Evolutionary conservation across 495 filamentous ascomycete genomes (phyloP).

Genomic region (Glarea lozoyensis): DNA sequence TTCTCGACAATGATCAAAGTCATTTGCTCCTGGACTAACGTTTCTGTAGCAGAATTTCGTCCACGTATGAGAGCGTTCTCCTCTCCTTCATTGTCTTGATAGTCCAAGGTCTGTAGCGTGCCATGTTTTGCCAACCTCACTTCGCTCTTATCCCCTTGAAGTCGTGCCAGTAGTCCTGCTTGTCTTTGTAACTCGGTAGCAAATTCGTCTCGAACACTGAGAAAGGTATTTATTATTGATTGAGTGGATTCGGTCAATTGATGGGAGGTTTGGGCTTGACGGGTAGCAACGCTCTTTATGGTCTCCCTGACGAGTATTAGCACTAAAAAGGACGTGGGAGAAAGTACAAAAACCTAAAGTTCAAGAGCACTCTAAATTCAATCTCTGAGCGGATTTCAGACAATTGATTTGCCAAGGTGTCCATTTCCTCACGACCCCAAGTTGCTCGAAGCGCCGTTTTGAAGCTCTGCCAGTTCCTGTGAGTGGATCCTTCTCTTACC

Average conservation of each 20-base stretch:
- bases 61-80: not conserved
- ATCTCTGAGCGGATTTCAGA: not conserved
- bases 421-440: not conserved
- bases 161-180: not conserved
- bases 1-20: not conserved
- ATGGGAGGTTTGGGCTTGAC: slow-evolving; percentile 1
- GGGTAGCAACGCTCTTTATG: not conserved
- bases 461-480: slow-evolving; percentile 1
- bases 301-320: too few species aligned
- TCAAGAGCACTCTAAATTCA: not conserved
- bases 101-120: not conserved
- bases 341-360: not conserved
- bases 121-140: not conserved
- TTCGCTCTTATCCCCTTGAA: not conserved
- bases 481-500: not conserved
- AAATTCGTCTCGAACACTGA: not conserved
- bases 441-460: not conserved
- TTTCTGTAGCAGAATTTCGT: not conserved
- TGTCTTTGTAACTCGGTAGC: not conserved
- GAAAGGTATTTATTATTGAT: not conserved
- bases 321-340: too few species aligned
- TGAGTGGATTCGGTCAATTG: not conserved
- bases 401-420: not conserved
- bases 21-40: not conserved
- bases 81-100: not conserved